Percentiles rank a stretch among this genome's conserved stretches.
Conservation (phyloP, 768 basidiomycete genomes). For the Collybia nuda region DNA sequence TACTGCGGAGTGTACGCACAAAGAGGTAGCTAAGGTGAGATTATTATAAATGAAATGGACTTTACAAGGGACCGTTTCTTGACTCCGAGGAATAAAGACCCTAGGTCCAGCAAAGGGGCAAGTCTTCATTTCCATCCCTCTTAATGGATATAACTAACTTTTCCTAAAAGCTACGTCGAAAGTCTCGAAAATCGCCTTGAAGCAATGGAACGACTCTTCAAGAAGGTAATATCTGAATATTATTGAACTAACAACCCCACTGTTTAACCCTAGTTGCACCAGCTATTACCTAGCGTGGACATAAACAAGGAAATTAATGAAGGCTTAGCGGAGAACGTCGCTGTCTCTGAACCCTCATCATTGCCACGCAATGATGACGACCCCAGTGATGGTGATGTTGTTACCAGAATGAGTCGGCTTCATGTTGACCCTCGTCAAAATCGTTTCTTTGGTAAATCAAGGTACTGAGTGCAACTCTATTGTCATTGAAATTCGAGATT, state of each 20-base stretch:
- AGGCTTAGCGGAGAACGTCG: conserved; percentile 34
- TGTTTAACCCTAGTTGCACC: neutral
- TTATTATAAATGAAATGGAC: neutral
- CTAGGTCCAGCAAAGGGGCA: conserved; percentile 67
- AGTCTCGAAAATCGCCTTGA: conserved; percentile 60
- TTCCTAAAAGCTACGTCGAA: conserved; percentile 51
- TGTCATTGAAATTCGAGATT: neutral
- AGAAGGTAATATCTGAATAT: conserved; percentile 35
- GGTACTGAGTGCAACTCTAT: conserved; percentile 18
- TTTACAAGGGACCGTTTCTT: neutral
- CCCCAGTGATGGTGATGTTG: conserved; percentile 24
- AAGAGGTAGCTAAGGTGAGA: conserved; percentile 64
- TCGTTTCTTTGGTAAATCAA: conserved; percentile 51
- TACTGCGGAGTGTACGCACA: conserved; percentile 63
- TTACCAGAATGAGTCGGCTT: conserved; percentile 32
- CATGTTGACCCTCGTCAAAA: conserved; percentile 35
- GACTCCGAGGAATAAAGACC: conserved; percentile 26
- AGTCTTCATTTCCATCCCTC: neutral
- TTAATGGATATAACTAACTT: conserved; percentile 29
- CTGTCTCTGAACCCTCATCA: conserved; percentile 30
- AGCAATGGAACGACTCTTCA: conserved; percentile 63
- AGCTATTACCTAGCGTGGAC: conserved; percentile 61
- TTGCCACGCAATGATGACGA: conserved; percentile 33
- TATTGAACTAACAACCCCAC: too few relatives aligned
- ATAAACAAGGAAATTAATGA: conserved; percentile 55